Evolutionary conservation across 1,139 yeast species (phyloP), one percentile per base, ranked within the genome.

Genomic region (Suhomyces bribrorum): DNA sequence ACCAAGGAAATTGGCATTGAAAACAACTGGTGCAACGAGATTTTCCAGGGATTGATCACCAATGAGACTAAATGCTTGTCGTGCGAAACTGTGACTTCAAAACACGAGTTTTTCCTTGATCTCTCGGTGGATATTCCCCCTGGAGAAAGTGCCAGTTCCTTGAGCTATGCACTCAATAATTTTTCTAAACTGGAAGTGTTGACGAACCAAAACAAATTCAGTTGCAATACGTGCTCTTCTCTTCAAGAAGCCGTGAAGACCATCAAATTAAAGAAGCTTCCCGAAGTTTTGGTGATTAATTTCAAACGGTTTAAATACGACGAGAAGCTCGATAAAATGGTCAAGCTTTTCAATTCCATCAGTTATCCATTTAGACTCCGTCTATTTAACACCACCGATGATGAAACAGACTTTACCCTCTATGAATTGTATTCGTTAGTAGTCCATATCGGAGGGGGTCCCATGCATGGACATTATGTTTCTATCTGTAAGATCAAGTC

Each of bases 381-480:
- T 23, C 75, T 90, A 27, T 82, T 84, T 56, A 87, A 88, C 52
- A 86, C 94, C 15, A 81, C 90, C 1, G 81, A 73, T 35, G 43
- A 45, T 16, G 53, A 47, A 12, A 51, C 53, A 9, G 80, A 76
- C 28, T 63, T 62, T 36, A 58, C 62, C n/a, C 71, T 83, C 20
- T 92, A 89, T 55, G 96, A 89, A 52, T 66, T 92, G 37, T 84
- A 82, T 46, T 89, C 94, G 0, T 81, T 90, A 30, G 94, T 92
- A 15, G 89, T 92, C 14, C 98, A 92, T 56, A 83, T 92, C 53
- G 98, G 98, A 4, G 95, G 97, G 3, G 97, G 97, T 0, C 97
- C 97, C 1, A 89, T 89, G 70, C 97, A 90, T 62, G 98, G 98
- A 0, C 98, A 92, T 60, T 92, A 92, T 56, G 90, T 92, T 11